Conservation (phyloP, 2,329 filamentous ascomycete species). For the Seiridium unicorne region DNA sequence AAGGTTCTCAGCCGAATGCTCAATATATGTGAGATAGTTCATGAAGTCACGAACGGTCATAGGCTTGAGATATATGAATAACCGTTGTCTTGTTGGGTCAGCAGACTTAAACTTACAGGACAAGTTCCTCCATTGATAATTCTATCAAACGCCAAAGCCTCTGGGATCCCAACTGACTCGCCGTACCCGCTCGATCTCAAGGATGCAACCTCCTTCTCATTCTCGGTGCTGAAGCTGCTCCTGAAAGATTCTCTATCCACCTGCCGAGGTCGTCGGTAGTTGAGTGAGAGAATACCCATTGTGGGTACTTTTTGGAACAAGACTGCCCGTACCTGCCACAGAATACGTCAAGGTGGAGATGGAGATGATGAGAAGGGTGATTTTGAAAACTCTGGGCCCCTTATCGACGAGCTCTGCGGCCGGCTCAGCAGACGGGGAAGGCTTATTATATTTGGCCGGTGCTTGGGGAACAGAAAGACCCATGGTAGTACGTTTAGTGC, state of each 20-base stretch:
- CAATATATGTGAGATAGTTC: constrained; percentile 80
- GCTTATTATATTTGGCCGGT: too few relatives aligned
- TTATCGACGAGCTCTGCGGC: too few relatives aligned
- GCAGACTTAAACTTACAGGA: constrained; percentile 54
- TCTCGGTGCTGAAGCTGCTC: constrained; percentile 9
- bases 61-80: constrained; percentile 50
- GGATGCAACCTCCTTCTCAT: constrained; percentile 34
- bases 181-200: constrained; percentile 38
- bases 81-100: too few relatives aligned
- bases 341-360: too few relatives aligned
- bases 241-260: constrained; percentile 30
- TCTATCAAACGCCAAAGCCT: constrained; percentile 71
- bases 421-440: too few relatives aligned
- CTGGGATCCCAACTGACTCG: constrained; percentile 59
- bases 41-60: constrained; percentile 79
- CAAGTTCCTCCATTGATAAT: constrained; percentile 76
- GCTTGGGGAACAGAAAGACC: too few relatives aligned
- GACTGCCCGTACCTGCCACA: too few relatives aligned
- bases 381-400: too few relatives aligned
- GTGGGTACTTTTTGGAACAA: background rate
- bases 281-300: constrained; percentile 40
- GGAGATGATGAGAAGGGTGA: too few relatives aligned
- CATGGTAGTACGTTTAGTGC: too few relatives aligned
- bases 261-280: constrained; percentile 45
- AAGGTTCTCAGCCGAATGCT: constrained; percentile 76